A percentile compares a stretch with the other conserved stretches of the same genome.
phyloP scores from a whole-genome alignment of 2,329 filamentous ascomycete species.

The Calycina marina region DNA sequence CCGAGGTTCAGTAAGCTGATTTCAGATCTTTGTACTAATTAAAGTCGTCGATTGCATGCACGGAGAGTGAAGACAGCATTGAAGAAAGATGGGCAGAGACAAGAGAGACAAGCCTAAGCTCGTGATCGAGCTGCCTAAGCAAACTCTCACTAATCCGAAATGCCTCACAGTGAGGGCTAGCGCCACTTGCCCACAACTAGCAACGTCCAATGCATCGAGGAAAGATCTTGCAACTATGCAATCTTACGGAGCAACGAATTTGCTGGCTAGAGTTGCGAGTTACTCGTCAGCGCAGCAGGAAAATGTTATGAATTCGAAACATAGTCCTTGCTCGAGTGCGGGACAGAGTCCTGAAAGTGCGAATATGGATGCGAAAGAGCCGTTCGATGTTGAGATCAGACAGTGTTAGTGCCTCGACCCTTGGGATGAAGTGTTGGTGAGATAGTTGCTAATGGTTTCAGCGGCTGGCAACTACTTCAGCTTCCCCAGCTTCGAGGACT shows the following conservation, averaged over 20 bases:
- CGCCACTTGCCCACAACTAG: conserved; percentile 43
- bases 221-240: conserved; percentile 35
- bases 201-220: conserved; percentile 36
- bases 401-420: conserved; percentile 11
- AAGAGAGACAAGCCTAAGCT: too few species aligned
- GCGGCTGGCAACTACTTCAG: conserved; percentile 47
- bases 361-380: conserved; percentile 10
- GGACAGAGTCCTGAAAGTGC: conserved; percentile 11
- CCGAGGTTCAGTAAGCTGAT: conserved; percentile 39
- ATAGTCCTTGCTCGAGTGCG: conserved; percentile 6
- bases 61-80: too few species aligned
- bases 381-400: conserved; percentile 11
- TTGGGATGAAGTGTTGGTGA: not conserved
- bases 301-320: conserved; percentile 5
- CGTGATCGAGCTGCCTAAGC: too few species aligned
- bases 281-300: conserved; percentile 29
- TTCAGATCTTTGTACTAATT: too few species aligned
- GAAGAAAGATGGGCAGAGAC: too few species aligned
- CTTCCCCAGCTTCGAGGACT: conserved; percentile 60
- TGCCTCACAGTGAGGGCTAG: conserved; percentile 40
- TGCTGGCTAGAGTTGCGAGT: conserved; percentile 38
- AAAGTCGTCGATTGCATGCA: too few species aligned
- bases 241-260: conserved; percentile 36
- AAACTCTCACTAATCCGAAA: too few species aligned
- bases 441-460: conserved; percentile 5